Evolutionary conservation across 176 grass and related monocot genomes (phyloP).

Genomic region (Panicum miliaceum): DNA sequence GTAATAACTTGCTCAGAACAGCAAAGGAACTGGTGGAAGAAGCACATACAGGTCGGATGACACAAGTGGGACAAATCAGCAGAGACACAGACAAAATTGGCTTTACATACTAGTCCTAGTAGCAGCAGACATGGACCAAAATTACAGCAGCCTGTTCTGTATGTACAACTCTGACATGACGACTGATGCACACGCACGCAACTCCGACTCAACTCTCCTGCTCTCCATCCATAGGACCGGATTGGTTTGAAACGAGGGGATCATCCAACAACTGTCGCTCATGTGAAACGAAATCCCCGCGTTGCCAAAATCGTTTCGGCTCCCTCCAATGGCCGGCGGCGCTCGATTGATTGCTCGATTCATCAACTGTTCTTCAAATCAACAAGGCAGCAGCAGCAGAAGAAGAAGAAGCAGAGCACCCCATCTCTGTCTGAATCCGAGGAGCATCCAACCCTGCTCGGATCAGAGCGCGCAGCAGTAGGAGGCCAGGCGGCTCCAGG

Average conservation of each 20-base stretch:
- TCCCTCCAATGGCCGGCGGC: neutral
- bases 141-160: neutral
- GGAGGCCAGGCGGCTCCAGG: constrained; percentile 31
- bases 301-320: neutral
- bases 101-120: neutral
- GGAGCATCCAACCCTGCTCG: neutral
- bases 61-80: neutral
- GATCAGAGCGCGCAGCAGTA: constrained; percentile 32
- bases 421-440: neutral
- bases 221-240: too few relatives aligned
- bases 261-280: too few relatives aligned
- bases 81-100: neutral
- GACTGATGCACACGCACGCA: neutral
- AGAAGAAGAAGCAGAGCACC: neutral
- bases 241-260: neutral
- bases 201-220: neutral
- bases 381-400: neutral
- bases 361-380: neutral
- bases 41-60: neutral
- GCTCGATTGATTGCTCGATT: neutral
- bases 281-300: neutral
- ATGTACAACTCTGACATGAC: neutral
- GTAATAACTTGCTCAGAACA: neutral
- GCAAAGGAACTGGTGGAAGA: neutral
- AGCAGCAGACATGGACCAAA: neutral